phyloP scores from a whole-genome alignment of 192 early-diverging fungal species.

The Ambispora gerdemannii region DNA sequence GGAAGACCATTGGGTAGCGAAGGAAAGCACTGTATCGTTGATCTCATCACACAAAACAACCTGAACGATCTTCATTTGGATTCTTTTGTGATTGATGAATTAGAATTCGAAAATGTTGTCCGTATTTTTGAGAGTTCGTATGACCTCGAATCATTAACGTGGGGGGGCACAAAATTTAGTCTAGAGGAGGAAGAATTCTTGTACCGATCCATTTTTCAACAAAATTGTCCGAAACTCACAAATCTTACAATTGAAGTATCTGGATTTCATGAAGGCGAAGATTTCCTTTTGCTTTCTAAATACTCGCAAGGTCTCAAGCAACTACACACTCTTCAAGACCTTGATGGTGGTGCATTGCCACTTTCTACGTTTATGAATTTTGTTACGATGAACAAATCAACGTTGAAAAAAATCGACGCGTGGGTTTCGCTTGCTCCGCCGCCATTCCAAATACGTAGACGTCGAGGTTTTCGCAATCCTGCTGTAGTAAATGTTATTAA shows the following conservation, averaged over 20 bases:
- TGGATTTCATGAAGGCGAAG: slow-evolving; percentile 16
- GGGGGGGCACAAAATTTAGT: slow-evolving; percentile 12
- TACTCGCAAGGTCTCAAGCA: slow-evolving; percentile 4
- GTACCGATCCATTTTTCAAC: slow-evolving; percentile 12
- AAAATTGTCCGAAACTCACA: slow-evolving; percentile 4
- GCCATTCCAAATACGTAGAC: background rate
- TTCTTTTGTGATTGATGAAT: slow-evolving; percentile 9
- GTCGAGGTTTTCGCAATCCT: too few relatives aligned
- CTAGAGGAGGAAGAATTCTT: slow-evolving; percentile 9
- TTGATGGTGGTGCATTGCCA: slow-evolving; percentile 13
- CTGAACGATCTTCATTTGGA: slow-evolving; percentile 17
- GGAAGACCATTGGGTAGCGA: slow-evolving; percentile 15
- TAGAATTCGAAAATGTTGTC: slow-evolving; percentile 13
- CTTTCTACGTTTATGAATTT: slow-evolving; percentile 24
- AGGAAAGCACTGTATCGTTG: slow-evolving; percentile 16
- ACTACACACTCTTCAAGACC: background rate
- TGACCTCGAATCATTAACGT: slow-evolving; percentile 11
- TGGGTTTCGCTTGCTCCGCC: slow-evolving; percentile 16
- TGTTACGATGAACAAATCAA: background rate
- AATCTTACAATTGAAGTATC: slow-evolving; percentile 11
- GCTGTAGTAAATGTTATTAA: too few relatives aligned
- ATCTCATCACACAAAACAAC: background rate
- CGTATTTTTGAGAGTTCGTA: slow-evolving; percentile 2
- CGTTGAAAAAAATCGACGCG: slow-evolving; percentile 2
- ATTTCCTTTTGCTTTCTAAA: slow-evolving; percentile 11